Percentiles rank a stretch among this genome's conserved stretches.
phyloP scores from a whole-genome alignment of 805 yeast genomes.

The Spathaspora boniae region DNA sequence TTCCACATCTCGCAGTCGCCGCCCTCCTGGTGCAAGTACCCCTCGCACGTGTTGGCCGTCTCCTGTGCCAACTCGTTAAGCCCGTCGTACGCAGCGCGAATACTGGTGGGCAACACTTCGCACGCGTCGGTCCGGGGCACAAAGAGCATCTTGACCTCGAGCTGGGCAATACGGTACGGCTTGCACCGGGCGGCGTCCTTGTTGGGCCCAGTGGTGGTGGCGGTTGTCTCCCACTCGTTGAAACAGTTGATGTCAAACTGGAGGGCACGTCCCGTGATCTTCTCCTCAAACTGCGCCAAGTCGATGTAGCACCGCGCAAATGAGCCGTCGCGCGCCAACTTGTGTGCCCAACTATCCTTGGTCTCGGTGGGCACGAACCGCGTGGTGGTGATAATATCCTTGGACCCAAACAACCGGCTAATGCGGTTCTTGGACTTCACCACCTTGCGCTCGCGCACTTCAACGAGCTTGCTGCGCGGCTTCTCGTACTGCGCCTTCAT shows the following conservation, averaged over 20 bases:
- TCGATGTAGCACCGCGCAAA: slow-evolving; percentile 75
- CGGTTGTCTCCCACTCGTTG: slow-evolving; percentile 72
- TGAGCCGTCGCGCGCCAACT: slow-evolving; percentile 83
- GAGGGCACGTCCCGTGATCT: slow-evolving; percentile 50
- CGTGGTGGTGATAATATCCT: slow-evolving; percentile 46
- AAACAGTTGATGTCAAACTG: slow-evolving; percentile 58
- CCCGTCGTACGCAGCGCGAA: slow-evolving; percentile 43
- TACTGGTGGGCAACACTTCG: slow-evolving; percentile 70
- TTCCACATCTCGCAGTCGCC: slow-evolving; percentile 81
- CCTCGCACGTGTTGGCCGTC: slow-evolving; percentile 42
- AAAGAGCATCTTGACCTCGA: slow-evolving; percentile 66
- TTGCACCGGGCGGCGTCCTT: slow-evolving; percentile 26
- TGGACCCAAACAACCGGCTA: slow-evolving; percentile 47
- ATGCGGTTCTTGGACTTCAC: slow-evolving; percentile 42
- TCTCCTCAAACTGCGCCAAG: slow-evolving; percentile 54
- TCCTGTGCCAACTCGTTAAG: slow-evolving; percentile 30
- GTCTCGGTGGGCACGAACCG: slow-evolving; percentile 50
- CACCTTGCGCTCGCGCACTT: slow-evolving; percentile 56
- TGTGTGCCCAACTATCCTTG: slow-evolving; percentile 57
- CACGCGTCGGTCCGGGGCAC: slow-evolving; percentile 57
- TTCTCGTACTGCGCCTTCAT: slow-evolving; percentile 61
- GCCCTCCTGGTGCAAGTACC: slow-evolving; percentile 82
- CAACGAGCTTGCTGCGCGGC: slow-evolving; percentile 49
- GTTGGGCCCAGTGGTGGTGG: slow-evolving; percentile 13
- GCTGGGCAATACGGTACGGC: slow-evolving; percentile 62